Base-by-base conservation (phyloP, 192 early-diverging fungal species). In the Linnemannia elongata region DNA sequence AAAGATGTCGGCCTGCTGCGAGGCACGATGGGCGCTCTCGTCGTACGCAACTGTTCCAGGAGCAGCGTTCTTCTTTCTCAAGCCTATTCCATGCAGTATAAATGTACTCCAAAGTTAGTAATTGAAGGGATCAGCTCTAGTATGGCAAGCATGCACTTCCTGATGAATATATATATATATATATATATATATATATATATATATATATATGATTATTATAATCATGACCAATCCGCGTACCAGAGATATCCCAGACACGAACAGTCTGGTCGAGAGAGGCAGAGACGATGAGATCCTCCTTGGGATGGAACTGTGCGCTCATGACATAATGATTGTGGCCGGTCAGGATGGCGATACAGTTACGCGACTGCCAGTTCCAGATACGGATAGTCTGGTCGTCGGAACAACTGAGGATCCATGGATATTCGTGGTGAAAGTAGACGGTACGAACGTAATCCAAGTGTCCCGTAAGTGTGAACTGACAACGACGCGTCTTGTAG, bases 361-460 rank as follows among this genome's bases (percentile, higher is more conserved):
- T 98, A 74, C 98, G 92, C 42, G 97, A 98, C 89, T 99, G 99
- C 99, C 99, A 99, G 92, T 99, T 99, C 99, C 99, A 99, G 75
- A 99, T 99, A 71, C 99, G 96, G 80, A 99, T 98, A 10, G 99
- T 99, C 86, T 99, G 97, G 90, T 99, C 99, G 82, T 99, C 99
- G 10, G 97, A 98, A 74, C 96, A 95, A 78, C 93, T 95, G 79
- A 99, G 94, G 74, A 99, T 99, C 99, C 99, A 99, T 42, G 99
- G 99, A 82, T 95, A 94, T 89, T 99, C 99, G 81, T 97, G 95
- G 85, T 99, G 99, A 89, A 99, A 99, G 88, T 91, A 97, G 2
- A 98, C 97, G 6, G 97, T 97, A 76, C 99, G 96, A 52, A 99
- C 97, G 82, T 98, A 99, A 85, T 99, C 99, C 82, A 99, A 89